Evolutionary conservation across 2,329 filamentous ascomycete species (phyloP).

Genomic region (Emergomyces pasteurianus): DNA sequence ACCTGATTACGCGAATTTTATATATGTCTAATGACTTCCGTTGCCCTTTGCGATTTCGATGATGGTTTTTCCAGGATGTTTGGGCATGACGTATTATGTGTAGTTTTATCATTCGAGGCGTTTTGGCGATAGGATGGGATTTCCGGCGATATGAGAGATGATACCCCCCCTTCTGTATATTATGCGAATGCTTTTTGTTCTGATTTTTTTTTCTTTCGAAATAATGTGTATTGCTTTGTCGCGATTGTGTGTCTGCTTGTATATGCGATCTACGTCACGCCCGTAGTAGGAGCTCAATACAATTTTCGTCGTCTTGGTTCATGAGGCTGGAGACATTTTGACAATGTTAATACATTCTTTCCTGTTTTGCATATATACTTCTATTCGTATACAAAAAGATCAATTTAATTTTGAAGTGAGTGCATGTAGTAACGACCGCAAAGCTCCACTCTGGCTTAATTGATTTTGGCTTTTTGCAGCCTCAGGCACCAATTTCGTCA

Average conservation of each 20-base stretch:
- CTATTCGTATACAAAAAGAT: not conserved
- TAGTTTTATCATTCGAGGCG: not conserved
- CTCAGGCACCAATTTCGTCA: not conserved
- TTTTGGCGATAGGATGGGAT: not conserved
- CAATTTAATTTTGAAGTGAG: not conserved
- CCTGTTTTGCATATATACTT: not conserved
- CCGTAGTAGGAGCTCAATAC: not conserved
- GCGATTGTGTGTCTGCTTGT: not conserved
- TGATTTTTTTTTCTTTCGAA: not conserved
- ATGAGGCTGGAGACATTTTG: not conserved
- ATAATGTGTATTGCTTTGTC: not conserved
- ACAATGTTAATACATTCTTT: not conserved
- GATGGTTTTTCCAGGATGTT: not conserved
- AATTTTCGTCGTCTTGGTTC: not conserved
- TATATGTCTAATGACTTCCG: constrained; percentile 10
- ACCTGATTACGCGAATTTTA: not conserved
- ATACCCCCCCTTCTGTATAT: not conserved
- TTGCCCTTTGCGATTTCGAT: constrained; percentile 5
- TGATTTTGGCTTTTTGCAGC: too few relatives aligned
- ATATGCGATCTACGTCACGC: not conserved
- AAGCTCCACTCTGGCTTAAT: too few relatives aligned
- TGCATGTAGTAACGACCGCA: too few relatives aligned
- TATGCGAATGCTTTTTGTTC: not conserved
- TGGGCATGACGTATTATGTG: not conserved
- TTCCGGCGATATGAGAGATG: constrained; percentile 1